phyloP scores from a whole-genome alignment of 129 eudicot species.

The Pittosporum tobira region DNA sequence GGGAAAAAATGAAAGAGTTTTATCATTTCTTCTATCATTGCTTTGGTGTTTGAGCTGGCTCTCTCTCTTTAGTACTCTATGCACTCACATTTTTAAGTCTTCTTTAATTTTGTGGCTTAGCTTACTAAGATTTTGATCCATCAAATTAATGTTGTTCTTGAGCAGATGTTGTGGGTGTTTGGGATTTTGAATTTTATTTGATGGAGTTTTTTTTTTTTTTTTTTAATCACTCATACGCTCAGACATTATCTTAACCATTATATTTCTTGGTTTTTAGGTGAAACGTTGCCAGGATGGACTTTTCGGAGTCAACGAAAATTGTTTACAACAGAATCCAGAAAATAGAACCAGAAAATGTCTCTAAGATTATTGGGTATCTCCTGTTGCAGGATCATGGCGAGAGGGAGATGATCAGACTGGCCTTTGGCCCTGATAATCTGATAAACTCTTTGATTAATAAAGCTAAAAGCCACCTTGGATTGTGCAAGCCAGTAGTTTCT shows the following conservation, averaged over 20 bases:
- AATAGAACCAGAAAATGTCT: slow-evolving; percentile 42
- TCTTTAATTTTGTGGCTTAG: not conserved
- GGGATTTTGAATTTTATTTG: not conserved
- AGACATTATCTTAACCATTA: not conserved
- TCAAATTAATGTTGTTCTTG: not conserved
- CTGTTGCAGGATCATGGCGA: slow-evolving; percentile 44
- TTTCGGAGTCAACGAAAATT: slow-evolving; percentile 29
- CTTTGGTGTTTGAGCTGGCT: too few relatives aligned
- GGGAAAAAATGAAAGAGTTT: not conserved
- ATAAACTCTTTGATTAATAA: slow-evolving; percentile 27
- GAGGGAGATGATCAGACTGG: slow-evolving; percentile 45
- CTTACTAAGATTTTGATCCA: not conserved
- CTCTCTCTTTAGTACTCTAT: too few relatives aligned
- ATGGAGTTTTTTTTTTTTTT: not conserved
- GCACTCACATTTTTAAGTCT: not conserved
- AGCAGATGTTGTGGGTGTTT: not conserved
- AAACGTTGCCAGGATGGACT: slow-evolving; percentile 31
- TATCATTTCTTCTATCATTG: not conserved
- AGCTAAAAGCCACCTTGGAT: slow-evolving; percentile 29
- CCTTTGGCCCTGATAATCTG: slow-evolving; percentile 39
- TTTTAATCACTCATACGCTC: not conserved
- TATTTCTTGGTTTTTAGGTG: slow-evolving; percentile 16
- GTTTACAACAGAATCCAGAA: slow-evolving; percentile 29
- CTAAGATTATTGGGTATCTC: slow-evolving; percentile 42
- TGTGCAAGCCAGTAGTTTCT: slow-evolving; percentile 20